Evolutionary conservation across 164 flowering plant genomes (phyloP).

Genomic region (Berberis vulgaris): DNA sequence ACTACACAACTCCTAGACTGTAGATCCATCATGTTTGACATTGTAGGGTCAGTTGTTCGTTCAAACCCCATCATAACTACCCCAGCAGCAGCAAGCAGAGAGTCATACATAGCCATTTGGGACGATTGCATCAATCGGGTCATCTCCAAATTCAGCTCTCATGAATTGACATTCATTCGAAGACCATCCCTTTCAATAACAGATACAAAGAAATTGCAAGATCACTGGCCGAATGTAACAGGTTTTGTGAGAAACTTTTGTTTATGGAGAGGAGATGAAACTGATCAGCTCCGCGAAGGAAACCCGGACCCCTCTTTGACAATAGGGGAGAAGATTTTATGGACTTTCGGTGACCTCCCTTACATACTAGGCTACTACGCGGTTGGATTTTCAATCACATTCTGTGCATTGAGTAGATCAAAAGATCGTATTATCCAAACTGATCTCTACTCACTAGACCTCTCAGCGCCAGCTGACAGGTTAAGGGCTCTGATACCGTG

Average conservation of each 20-base stretch:
- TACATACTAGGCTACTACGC: constrained; percentile 65
- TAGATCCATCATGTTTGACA: constrained; percentile 34
- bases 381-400: constrained; percentile 44
- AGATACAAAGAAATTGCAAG: constrained; percentile 20
- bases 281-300: constrained; percentile 44
- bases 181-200: constrained; percentile 23
- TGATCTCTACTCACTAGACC: constrained; percentile 47
- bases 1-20: constrained; percentile 48
- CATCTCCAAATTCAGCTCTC: constrained; percentile 43
- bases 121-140: constrained; percentile 68
- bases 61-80: constrained; percentile 25
- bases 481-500: constrained; percentile 56
- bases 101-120: constrained; percentile 60
- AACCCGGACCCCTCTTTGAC: constrained; percentile 38
- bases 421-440: constrained; percentile 47
- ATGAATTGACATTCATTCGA: constrained; percentile 35
- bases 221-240: constrained; percentile 64
- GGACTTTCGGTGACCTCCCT: constrained; percentile 58
- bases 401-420: constrained; percentile 53
- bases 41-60: constrained; percentile 43
- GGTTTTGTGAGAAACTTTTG: constrained; percentile 56
- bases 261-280: constrained; percentile 75
- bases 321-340: constrained; percentile 41
- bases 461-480: constrained; percentile 43
- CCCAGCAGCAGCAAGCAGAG: constrained; percentile 36